phyloP scores from a whole-genome alignment of 2,329 filamentous ascomycete genomes.

The Cladophialophora exuberans region DNA sequence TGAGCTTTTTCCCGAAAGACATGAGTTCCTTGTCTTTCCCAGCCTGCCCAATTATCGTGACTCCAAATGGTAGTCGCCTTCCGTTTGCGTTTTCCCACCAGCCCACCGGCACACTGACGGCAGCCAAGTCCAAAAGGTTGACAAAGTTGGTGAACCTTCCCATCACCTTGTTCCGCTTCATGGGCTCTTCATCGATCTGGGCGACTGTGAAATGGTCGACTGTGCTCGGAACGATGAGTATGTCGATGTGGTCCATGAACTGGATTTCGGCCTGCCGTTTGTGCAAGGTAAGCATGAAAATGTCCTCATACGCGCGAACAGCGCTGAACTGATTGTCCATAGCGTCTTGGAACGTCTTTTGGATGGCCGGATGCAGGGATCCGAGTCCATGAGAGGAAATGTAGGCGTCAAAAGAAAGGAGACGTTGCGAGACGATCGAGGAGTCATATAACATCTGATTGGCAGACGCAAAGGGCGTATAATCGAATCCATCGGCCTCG shows the following conservation, averaged over 20 bases:
- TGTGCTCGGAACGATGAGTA: constrained; percentile 60
- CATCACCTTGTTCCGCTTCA: constrained; percentile 56
- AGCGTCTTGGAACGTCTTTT: constrained; percentile 46
- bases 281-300: constrained; percentile 36
- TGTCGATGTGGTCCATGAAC: constrained; percentile 41
- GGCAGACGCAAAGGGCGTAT: constrained; percentile 54
- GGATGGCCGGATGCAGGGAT: constrained; percentile 54
- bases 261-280: constrained; percentile 7
- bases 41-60: constrained; percentile 25
- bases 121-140: constrained; percentile 64
- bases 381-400: constrained; percentile 1
- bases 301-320: constrained; percentile 53
- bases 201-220: constrained; percentile 56
- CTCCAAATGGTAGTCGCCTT: constrained; percentile 30
- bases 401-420: constrained; percentile 18
- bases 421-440: constrained; percentile 54
- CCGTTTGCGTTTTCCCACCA: constrained; percentile 27
- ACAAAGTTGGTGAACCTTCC: constrained; percentile 64
- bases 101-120: constrained; percentile 55
- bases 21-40: constrained; percentile 13
- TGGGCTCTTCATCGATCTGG: constrained; percentile 55
- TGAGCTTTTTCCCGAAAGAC: constrained; percentile 1
- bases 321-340: constrained; percentile 37
- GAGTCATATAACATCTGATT: constrained; percentile 60
- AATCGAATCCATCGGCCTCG: constrained; percentile 48